Conservation (phyloP, 805 yeast genomes). For the Scheffersomyces spartinae region DNA sequence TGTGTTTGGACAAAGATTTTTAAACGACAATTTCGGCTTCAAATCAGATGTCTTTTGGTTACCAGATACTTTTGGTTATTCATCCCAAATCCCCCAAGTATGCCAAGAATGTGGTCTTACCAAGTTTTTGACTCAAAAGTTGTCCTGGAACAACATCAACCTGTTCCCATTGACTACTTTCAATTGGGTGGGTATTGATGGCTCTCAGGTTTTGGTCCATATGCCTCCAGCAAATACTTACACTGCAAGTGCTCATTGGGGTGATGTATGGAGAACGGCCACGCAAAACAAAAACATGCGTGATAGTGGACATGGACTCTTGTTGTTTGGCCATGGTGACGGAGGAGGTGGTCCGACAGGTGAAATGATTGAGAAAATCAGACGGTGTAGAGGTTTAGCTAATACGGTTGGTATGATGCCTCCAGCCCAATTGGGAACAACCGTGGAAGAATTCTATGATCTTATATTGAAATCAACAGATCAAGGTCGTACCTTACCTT, state of each 20-base stretch:
- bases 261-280: constrained; percentile 77
- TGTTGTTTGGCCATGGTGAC: constrained; percentile 89
- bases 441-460: constrained; percentile 74
- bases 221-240: constrained; percentile 98
- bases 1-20: constrained; percentile 80
- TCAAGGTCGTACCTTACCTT: constrained; percentile 57
- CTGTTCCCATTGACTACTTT: constrained; percentile 82
- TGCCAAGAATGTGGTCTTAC: constrained; percentile 81
- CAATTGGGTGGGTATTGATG: constrained; percentile 93
- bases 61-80: constrained; percentile 95
- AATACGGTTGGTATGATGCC: constrained; percentile 77
- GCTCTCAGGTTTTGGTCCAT: constrained; percentile 85
- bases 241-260: constrained; percentile 87
- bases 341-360: constrained; percentile 98
- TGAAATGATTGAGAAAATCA: constrained; percentile 84
- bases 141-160: constrained; percentile 94
- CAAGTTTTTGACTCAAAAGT: constrained; percentile 81
- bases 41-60: constrained; percentile 80
- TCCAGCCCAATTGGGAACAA: constrained; percentile 62
- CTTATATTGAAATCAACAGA: constrained; percentile 49
- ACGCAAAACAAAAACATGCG: constrained; percentile 76
- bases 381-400: constrained; percentile 82
- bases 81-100: constrained; percentile 89
- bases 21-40: constrained; percentile 65
- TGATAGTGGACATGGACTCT: constrained; percentile 66